Evolutionary conservation across 805 yeast genomes (phyloP).

Genomic region (Saccharomycopsis synnaedendra): DNA sequence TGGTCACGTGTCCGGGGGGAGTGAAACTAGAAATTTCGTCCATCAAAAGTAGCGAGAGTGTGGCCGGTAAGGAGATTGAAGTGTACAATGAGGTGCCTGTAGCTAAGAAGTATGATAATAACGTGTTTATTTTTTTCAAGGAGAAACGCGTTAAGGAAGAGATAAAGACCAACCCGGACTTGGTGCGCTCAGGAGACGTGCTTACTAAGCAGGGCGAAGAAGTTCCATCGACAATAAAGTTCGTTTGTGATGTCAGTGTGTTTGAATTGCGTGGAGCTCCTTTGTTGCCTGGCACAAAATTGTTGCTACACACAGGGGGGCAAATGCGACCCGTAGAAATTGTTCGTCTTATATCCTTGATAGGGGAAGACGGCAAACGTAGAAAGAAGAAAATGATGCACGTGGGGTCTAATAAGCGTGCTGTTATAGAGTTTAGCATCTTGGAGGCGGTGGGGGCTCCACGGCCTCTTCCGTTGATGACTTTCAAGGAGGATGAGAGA

Average conservation of each 20-base stretch:
- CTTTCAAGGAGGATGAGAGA: slow-evolving; percentile 33
- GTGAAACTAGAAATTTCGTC: slow-evolving; percentile 18
- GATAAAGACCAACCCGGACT: slow-evolving; percentile 26
- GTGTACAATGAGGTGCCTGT: slow-evolving; percentile 5
- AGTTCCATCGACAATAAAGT: slow-evolving; percentile 35
- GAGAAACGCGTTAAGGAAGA: slow-evolving; percentile 13
- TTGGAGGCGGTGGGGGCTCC: slow-evolving; percentile 21
- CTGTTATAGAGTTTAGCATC: slow-evolving; percentile 35
- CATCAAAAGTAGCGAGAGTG: slow-evolving; percentile 10
- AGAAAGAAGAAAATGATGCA: slow-evolving; percentile 39
- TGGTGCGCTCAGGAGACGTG: slow-evolving; percentile 58
- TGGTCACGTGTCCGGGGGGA: slow-evolving; percentile 43
- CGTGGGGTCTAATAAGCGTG: slow-evolving; percentile 47
- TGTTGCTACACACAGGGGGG: slow-evolving; percentile 68
- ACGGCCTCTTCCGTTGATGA: slow-evolving; percentile 40
- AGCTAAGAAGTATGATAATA: slow-evolving; percentile 16
- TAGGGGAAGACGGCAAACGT: slow-evolving; percentile 19
- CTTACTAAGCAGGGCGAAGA: slow-evolving; percentile 34
- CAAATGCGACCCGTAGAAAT: slow-evolving; percentile 61
- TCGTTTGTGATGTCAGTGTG: slow-evolving; percentile 44
- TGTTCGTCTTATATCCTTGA: slow-evolving; percentile 28
- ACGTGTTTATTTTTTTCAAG: slow-evolving; percentile 14
- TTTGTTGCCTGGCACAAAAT: slow-evolving; percentile 65
- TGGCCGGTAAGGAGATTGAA: slow-evolving; percentile 12
- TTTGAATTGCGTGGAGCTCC: slow-evolving; percentile 65